Evolutionary conservation across 805 yeast species (phyloP), one percentile per base, ranked within the genome.

Genomic region (Lachancea dasiensis): DNA sequence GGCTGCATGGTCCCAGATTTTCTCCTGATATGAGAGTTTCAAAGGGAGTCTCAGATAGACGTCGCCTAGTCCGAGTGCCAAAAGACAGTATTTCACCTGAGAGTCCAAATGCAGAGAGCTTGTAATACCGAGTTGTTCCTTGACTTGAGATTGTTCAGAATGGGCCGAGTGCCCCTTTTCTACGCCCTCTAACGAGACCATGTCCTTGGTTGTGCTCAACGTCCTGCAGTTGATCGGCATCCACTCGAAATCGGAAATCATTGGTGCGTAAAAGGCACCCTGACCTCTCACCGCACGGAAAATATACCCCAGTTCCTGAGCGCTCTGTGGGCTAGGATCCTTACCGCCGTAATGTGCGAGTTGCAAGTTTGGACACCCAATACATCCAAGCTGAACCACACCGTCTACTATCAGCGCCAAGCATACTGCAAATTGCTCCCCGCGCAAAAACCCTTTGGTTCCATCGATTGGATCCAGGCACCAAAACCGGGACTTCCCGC

Each of bases 1-100:
- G 2, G 97, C 94, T 14, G 97, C 97, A 60, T 92, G 99, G 63
- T 92, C 99, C 97, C 98, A 92, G 43, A 92, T 87, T 63, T 92
- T 92, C 59, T 92, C 99, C 51, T 85, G 73, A 59, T 89, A 92
- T 3, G 73, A 63, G 36, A 77, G 68, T 47, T 72, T 77, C 31
- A 80, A 76, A 10, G 99, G 99, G 41, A 94, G 65, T 49, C 99
- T 79, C 44, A 92, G 68, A 52, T 94, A 92, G 10, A 92, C 73
- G 51, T 92, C 97, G 3, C 96, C 97, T 39, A 82, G 81, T 24
- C 98, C 98, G 45, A 81, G 72, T 8, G 97, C 79, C 31, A 92
- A 70, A 11, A 89, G 77, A 65, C 97, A 90, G 66, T 92, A 92
- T 61, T 92, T 92, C 9, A 86, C 98, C 64, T 92, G 98, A 3